These are phyloP conservation scores for Russula sp. DNA, from an alignment of 768 basidiomycete genomes.

Conservation along the genomic window DNA sequence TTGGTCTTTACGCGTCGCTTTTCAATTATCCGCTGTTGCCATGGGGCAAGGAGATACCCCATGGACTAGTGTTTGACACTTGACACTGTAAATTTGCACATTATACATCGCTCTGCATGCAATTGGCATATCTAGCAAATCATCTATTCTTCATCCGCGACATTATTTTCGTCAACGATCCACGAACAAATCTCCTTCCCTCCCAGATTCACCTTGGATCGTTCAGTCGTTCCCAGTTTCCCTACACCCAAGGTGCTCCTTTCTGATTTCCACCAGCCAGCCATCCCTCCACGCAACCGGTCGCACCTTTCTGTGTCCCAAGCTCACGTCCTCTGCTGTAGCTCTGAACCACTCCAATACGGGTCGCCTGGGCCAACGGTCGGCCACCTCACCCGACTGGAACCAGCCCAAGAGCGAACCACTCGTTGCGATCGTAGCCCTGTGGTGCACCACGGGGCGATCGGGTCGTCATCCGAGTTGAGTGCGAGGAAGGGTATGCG, in stretches of 20 bases:
- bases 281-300: slow-evolving; percentile 50
- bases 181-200: not conserved
- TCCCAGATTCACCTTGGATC: not conserved
- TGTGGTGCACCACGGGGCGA: slow-evolving; percentile 58
- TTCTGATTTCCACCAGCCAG: slow-evolving; percentile 45
- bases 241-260: slow-evolving; percentile 52
- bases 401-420: slow-evolving; percentile 78
- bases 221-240: slow-evolving; percentile 46
- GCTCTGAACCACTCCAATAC: slow-evolving; percentile 70
- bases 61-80: not conserved
- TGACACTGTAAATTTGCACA: not conserved
- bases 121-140: too few species aligned
- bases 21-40: not conserved
- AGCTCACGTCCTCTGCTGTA: slow-evolving; percentile 47
- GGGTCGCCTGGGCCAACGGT: slow-evolving; percentile 65
- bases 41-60: not conserved
- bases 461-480: slow-evolving; percentile 79
- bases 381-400: slow-evolving; percentile 35
- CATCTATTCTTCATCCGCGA: not conserved
- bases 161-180: not conserved
- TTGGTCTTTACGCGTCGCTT: not conserved
- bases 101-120: slow-evolving; percentile 43
- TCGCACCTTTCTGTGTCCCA: slow-evolving; percentile 31
- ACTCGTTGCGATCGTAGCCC: slow-evolving; percentile 44
- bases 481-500: slow-evolving; percentile 70